These are phyloP conservation scores for Microbotryum violaceum DNA, from an alignment of 1,284 basidiomycete genomes.

Conservation along the genomic window DNA sequence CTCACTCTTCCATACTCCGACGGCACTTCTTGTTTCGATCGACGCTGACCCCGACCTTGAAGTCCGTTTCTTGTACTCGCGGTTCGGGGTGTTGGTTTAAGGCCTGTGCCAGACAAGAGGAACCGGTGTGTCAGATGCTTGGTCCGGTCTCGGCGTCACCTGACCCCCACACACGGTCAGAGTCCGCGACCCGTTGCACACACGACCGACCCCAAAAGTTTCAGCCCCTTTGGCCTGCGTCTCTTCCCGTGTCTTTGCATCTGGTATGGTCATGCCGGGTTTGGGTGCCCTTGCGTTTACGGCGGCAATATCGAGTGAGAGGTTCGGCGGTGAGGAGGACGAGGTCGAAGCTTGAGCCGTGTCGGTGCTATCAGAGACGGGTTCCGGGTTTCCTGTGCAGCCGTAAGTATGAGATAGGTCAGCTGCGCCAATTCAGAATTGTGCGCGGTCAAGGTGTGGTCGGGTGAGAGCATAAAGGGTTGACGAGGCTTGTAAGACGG, in stretches of 20 bases:
- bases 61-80: background rate
- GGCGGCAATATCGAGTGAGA: background rate
- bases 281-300: background rate
- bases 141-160: background rate
- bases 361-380: no score
- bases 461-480: no score
- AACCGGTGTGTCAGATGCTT: background rate
- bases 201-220: constrained; percentile 18
- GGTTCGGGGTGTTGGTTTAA: background rate
- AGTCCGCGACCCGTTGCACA: background rate
- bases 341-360: background rate
- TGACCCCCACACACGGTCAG: background rate
- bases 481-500: no score
- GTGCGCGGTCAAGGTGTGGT: no score
- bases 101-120: background rate
- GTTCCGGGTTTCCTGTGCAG: no score
- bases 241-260: constrained; percentile 15
- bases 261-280: constrained; percentile 12
- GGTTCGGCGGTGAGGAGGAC: background rate
- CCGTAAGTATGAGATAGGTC: no score
- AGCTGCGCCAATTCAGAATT: no score
- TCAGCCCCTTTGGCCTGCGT: constrained; percentile 16
- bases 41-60: constrained; percentile 68
- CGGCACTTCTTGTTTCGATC: constrained; percentile 75
- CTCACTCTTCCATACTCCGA: constrained; percentile 83